phyloP scores from a whole-genome alignment of 352 stramenopile genomes.

The Phytophthora fragariaefolia region DNA sequence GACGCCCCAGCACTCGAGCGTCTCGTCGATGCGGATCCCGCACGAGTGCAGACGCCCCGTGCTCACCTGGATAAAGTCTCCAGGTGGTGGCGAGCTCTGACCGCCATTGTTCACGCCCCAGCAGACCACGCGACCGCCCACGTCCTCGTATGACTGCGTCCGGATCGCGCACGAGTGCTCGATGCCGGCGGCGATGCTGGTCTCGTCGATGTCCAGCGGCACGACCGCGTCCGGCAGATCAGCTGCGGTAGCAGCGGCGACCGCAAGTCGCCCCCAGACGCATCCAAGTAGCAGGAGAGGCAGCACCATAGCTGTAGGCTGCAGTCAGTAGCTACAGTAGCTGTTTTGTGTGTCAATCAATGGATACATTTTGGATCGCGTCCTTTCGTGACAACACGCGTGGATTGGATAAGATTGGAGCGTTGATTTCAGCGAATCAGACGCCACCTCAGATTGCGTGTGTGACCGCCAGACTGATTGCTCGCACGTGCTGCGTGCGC shows the following conservation, averaged over 20 bases:
- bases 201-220: slow-evolving; percentile 82
- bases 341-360: too few species aligned
- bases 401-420: slow-evolving; percentile 13
- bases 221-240: slow-evolving; percentile 31
- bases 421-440: slow-evolving; percentile 20
- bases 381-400: slow-evolving; percentile 9
- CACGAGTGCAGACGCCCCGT: slow-evolving; percentile 78
- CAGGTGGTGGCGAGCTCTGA: slow-evolving; percentile 55
- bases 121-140: slow-evolving; percentile 78
- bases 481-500: neutral
- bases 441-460: neutral
- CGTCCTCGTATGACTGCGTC: slow-evolving; percentile 63
- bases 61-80: slow-evolving; percentile 84
- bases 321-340: too few species aligned
- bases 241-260: neutral
- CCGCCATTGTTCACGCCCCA: slow-evolving; percentile 74
- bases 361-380: slow-evolving; percentile 14
- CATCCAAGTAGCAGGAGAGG: neutral
- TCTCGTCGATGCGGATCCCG: slow-evolving; percentile 79
- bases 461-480: slow-evolving; percentile 2
- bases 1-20: slow-evolving; percentile 77
- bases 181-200: slow-evolving; percentile 74
- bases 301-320: slow-evolving; percentile 19
- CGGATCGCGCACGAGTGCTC: slow-evolving; percentile 86
- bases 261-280: neutral